Conservation (phyloP, 169 alveolate species). For the Plasmodium malariae region DNA sequence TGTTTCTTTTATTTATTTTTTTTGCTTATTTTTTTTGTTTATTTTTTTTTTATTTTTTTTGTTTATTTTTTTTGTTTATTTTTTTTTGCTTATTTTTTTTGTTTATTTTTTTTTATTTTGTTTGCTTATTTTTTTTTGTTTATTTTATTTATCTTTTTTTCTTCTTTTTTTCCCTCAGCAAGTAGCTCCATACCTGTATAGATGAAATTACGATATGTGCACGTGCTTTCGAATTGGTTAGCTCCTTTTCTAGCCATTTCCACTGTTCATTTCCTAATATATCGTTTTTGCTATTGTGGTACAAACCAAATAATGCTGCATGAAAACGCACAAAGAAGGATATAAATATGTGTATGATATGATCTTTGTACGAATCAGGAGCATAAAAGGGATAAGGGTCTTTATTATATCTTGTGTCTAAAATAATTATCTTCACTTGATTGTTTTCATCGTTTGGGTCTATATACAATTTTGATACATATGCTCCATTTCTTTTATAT, state of each 20-base stretch:
- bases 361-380: slow-evolving; percentile 76
- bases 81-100: no score
- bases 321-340: slow-evolving; percentile 58
- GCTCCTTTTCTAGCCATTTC: slow-evolving; percentile 92
- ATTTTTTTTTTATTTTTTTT: no score
- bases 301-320: slow-evolving; percentile 81
- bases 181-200: slow-evolving; percentile 84
- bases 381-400: slow-evolving; percentile 83
- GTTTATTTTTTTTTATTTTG: no score
- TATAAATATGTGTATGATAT: slow-evolving; percentile 1
- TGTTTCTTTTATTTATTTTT: no score
- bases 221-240: slow-evolving; percentile 88
- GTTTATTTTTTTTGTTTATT: no score
- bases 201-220: slow-evolving; percentile 91
- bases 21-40: no score
- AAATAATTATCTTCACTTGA: slow-evolving; percentile 84
- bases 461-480: slow-evolving; percentile 83
- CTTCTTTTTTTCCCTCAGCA: slow-evolving; percentile 11
- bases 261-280: slow-evolving; percentile 92
- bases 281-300: slow-evolving; percentile 88
- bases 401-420: slow-evolving; percentile 88
- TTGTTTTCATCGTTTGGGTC: slow-evolving; percentile 85
- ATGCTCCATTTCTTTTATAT: slow-evolving; percentile 87
- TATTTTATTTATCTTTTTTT: slow-evolving; percentile 11
- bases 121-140: no score